These are phyloP conservation scores for Echinochloa phyllopogon DNA, from an alignment of 176 grass and related monocot genomes.

Conservation along the genomic window DNA sequence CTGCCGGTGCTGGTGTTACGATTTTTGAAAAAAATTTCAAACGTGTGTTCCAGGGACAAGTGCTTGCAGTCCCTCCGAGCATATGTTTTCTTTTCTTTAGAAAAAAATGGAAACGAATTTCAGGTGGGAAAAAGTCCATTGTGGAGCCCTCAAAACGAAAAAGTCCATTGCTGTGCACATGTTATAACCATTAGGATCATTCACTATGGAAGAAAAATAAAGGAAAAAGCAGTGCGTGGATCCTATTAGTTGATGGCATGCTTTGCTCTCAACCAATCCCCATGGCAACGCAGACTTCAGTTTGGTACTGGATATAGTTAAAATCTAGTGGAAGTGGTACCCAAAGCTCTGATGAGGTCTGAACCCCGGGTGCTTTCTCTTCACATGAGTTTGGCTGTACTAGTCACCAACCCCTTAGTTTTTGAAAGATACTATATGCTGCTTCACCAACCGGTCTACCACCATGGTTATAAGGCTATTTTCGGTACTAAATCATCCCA, in stretches of 20 bases:
- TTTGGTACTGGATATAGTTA: neutral
- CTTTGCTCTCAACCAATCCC: neutral
- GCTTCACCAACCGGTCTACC: neutral
- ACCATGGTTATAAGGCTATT: slow-evolving; percentile 2
- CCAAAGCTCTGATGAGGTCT: neutral
- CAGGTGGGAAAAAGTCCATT: neutral
- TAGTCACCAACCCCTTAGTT: neutral
- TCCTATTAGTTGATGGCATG: neutral
- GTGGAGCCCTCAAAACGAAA: neutral
- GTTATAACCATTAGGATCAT: neutral
- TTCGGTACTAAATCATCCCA: neutral
- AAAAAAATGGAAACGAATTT: too few relatives aligned
- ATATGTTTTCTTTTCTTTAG: too few relatives aligned
- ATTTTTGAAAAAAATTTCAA: too few relatives aligned
- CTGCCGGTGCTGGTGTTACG: too few relatives aligned
- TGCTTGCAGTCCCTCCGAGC: too few relatives aligned
- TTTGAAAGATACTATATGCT: neutral
- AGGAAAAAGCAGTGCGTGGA: neutral
- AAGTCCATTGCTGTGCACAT: neutral
- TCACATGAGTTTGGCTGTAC: slow-evolving; percentile 19
- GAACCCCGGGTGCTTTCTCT: neutral
- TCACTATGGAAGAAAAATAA: neutral
- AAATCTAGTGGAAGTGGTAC: neutral
- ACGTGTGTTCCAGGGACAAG: too few relatives aligned
- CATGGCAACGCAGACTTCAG: neutral